phyloP scores from a whole-genome alignment of 495 filamentous ascomycete genomes.

The Neurospora sp. region DNA sequence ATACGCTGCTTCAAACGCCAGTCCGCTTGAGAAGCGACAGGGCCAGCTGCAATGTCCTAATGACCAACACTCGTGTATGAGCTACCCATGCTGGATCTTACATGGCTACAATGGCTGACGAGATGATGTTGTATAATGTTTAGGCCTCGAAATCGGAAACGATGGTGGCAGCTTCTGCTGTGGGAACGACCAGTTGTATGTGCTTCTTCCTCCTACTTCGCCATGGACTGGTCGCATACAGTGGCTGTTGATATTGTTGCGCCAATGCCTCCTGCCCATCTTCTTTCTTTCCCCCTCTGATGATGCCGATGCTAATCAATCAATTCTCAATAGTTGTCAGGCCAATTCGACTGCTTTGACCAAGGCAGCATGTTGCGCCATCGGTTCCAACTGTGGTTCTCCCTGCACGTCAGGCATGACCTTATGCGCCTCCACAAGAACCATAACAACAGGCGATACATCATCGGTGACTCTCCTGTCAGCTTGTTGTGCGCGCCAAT shows the following conservation, averaged over 20 bases:
- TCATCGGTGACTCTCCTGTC: slow-evolving; percentile 10
- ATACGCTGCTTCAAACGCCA: slow-evolving; percentile 1
- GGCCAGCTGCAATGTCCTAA: not conserved
- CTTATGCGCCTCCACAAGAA: slow-evolving; percentile 13
- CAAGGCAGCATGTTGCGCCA: slow-evolving; percentile 25
- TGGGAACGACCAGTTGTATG: slow-evolving; percentile 9
- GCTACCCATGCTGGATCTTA: not conserved
- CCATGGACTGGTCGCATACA: not conserved
- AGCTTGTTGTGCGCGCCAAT: slow-evolving; percentile 31
- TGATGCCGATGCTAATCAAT: not conserved
- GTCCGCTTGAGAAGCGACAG: slow-evolving; percentile 9
- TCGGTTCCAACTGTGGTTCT: slow-evolving; percentile 27
- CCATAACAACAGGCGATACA: slow-evolving; percentile 8
- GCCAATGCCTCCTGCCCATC: not conserved
- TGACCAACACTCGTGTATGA: slow-evolving; percentile 11
- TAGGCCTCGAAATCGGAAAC: slow-evolving; percentile 11
- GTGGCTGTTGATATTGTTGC: not conserved
- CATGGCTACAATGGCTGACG: not conserved
- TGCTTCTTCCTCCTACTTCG: not conserved
- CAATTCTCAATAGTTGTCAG: slow-evolving; percentile 18
- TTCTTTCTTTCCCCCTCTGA: not conserved
- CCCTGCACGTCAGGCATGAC: slow-evolving; percentile 15
- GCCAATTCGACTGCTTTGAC: slow-evolving; percentile 10
- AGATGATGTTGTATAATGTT: not conserved
- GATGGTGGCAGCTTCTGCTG: slow-evolving; percentile 9